phyloP scores from a whole-genome alignment of 2,329 filamentous ascomycete species.

The Monascus ruber region DNA sequence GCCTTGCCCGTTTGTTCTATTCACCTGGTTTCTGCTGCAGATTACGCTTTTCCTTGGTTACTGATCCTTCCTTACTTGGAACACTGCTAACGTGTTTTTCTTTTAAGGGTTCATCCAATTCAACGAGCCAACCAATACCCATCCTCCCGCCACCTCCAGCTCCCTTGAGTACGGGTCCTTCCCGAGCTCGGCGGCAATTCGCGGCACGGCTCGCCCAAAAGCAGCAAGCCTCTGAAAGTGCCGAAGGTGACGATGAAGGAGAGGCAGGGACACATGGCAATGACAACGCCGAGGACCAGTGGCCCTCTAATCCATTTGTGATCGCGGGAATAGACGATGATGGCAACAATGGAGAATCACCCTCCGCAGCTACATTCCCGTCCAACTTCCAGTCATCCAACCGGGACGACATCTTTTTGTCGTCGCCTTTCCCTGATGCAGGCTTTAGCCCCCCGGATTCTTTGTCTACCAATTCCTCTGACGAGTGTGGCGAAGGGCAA shows the following conservation, averaged over 20 bases:
- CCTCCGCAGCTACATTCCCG: conserved; percentile 18
- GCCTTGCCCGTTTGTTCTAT: no score
- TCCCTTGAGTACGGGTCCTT: conserved; percentile 75
- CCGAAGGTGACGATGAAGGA: conserved; percentile 14
- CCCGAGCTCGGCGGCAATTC: conserved; percentile 76
- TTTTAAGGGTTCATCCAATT: conserved; percentile 16
- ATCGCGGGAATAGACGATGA: conserved; percentile 28
- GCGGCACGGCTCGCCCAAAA: conserved; percentile 72
- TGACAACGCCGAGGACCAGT: conserved; percentile 16
- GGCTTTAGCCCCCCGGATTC: conserved; percentile 29
- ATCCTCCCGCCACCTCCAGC: conserved; percentile 50
- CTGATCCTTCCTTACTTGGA: not conserved
- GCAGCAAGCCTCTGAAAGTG: conserved; percentile 45
- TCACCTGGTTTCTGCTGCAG: no score
- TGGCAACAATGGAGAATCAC: conserved; percentile 1
- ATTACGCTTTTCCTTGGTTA: no score
- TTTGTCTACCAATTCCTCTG: conserved; percentile 31
- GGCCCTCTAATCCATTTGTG: conserved; percentile 27
- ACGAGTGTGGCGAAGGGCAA: conserved; percentile 28
- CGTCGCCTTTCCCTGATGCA: conserved; percentile 25
- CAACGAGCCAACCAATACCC: conserved; percentile 32
- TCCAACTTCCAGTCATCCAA: conserved; percentile 19
- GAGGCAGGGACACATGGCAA: conserved; percentile 6
- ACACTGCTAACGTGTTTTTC: conserved; percentile 6
- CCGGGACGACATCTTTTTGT: conserved; percentile 17